These are phyloP conservation scores for Ogataea saltuana DNA, from an alignment of 805 yeast species.

Conservation along the genomic window DNA sequence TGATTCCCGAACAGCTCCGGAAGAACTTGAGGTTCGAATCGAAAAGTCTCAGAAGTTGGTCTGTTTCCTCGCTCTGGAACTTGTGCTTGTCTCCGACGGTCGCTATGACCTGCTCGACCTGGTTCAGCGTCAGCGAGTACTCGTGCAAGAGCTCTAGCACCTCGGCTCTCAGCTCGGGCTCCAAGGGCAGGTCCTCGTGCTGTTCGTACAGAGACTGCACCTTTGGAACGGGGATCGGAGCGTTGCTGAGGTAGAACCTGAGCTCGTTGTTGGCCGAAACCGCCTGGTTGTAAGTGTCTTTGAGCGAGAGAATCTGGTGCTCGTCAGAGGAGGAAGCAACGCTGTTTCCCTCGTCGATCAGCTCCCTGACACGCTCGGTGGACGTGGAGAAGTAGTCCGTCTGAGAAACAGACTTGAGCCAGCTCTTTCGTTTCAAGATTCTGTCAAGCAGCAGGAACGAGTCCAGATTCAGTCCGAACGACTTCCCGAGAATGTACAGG, in stretches of 20 bases:
- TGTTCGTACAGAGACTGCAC: conserved; percentile 14
- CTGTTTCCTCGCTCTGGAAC: no score
- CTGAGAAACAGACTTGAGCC: conserved; percentile 36
- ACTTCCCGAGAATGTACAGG: conserved; percentile 56
- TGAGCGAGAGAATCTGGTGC: conserved; percentile 15
- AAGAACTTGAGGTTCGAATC: no score
- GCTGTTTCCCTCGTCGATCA: conserved; percentile 29
- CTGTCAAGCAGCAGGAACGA: conserved; percentile 44
- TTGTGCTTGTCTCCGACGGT: conserved; percentile 10
- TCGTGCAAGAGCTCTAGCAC: conserved; percentile 76
- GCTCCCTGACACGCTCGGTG: conserved; percentile 14
- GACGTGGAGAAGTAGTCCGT: conserved; percentile 32
- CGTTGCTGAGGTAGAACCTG: not conserved
- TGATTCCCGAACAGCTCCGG: no score
- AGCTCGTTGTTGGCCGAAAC: conserved; percentile 17
- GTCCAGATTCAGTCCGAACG: conserved; percentile 58
- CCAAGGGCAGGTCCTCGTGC: conserved; percentile 21
- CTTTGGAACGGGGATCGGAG: conserved; percentile 8
- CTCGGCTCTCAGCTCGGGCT: conserved; percentile 33
- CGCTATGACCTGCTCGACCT: conserved; percentile 14
- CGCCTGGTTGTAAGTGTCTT: conserved; percentile 17
- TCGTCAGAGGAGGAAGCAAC: conserved; percentile 20
- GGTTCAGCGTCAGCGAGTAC: conserved; percentile 58
- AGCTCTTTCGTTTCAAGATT: conserved; percentile 38
- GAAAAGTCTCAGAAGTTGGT: conserved; percentile 20